Evolutionary conservation across 129 eudicot species (phyloP).

Genomic region (Tagetes patula): DNA sequence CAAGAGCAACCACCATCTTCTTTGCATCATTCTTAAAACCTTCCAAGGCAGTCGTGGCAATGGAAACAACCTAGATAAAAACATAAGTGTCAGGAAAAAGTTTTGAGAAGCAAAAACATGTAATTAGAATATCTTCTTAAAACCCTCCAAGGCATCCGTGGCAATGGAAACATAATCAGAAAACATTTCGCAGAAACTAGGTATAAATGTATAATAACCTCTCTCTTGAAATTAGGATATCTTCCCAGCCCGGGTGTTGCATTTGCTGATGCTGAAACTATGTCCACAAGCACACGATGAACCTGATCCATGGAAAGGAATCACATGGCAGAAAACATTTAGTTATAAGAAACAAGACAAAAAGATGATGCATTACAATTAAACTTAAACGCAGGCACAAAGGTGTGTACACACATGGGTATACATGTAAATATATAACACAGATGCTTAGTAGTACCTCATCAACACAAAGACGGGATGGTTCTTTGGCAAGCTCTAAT

Average conservation of each 20-base stretch:
- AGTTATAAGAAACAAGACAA: background rate
- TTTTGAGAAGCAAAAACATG: conserved; percentile 19
- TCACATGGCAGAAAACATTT: conserved; percentile 4
- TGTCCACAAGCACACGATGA: conserved; percentile 95
- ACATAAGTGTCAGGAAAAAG: background rate
- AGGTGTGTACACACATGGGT: background rate
- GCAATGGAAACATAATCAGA: background rate
- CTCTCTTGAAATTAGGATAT: conserved; percentile 96
- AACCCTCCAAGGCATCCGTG: too few relatives aligned
- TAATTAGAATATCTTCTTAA: too few relatives aligned
- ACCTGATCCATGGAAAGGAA: conserved; percentile 44
- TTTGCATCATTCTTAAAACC: conserved; percentile 85
- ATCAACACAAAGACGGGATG: conserved; percentile 98
- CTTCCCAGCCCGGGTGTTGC: conserved; percentile 99
- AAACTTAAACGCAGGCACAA: background rate
- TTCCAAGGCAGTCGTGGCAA: conserved; percentile 91
- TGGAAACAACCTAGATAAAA: conserved; percentile 63
- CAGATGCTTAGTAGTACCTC: conserved; percentile 55
- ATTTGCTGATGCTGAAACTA: conserved; percentile 91
- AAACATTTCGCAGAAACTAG: conserved; percentile 8
- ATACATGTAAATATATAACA: background rate
- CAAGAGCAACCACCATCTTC: conserved; percentile 97
- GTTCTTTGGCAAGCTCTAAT: conserved; percentile 95
- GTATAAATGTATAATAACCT: conserved; percentile 41
- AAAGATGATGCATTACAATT: conserved; percentile 3